Conservation (phyloP, 495 filamentous ascomycete genomes). For the Neurospora sp. region DNA sequence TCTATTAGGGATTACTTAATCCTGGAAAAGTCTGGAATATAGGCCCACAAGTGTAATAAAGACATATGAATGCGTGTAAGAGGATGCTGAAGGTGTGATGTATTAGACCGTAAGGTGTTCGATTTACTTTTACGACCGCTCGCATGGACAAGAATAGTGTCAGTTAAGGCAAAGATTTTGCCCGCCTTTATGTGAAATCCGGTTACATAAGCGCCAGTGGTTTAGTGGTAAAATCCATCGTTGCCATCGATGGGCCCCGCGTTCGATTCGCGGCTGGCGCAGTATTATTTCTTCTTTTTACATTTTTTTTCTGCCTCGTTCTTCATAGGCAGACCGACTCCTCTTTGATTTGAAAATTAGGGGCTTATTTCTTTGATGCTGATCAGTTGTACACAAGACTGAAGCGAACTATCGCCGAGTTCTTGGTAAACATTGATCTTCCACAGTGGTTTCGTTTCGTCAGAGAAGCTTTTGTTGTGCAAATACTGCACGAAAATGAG, state of each 20-base stretch:
- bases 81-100: no score
- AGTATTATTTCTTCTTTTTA: not conserved
- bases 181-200: not conserved
- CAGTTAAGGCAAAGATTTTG: no score
- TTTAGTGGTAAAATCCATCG: conserved; percentile 47
- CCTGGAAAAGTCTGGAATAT: no score
- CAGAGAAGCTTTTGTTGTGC: not conserved
- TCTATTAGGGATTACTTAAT: no score
- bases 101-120: no score
- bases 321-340: not conserved
- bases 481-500: not conserved
- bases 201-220: conserved; percentile 23
- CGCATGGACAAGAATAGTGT: no score
- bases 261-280: conserved; percentile 42
- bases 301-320: not conserved
- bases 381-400: not conserved
- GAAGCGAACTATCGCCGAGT: not conserved
- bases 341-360: not conserved
- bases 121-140: no score
- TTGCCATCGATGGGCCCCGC: conserved; percentile 45
- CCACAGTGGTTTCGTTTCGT: not conserved
- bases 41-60: no score
- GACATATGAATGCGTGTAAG: no score
- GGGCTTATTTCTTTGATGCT: not conserved
- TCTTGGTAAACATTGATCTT: not conserved